Conservation (phyloP, 1,284 basidiomycete genomes). For the Apiotrichum veenhuisii region DNA sequence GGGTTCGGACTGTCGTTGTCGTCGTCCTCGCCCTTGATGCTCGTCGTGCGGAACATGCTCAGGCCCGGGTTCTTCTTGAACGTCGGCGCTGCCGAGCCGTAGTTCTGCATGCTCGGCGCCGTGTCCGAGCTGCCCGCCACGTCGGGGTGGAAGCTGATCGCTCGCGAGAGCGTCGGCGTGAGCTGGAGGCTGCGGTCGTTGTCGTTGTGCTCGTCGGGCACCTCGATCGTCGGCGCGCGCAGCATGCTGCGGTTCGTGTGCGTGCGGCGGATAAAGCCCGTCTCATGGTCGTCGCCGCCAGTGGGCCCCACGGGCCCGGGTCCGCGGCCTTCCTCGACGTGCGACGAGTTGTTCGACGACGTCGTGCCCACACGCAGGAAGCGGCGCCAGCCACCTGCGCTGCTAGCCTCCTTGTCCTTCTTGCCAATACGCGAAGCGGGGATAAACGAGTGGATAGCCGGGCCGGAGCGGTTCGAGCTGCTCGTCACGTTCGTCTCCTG, state of each 20-base stretch:
- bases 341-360: conserved; percentile 1
- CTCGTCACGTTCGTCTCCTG: not conserved
- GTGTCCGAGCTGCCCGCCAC: conserved; percentile 34
- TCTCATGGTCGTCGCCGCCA: not conserved
- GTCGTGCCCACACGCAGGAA: conserved; percentile 14
- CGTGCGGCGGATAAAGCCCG: conserved; percentile 6
- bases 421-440: conserved; percentile 9
- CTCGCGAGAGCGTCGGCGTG: conserved; percentile 23
- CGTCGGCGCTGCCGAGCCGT: conserved; percentile 35
- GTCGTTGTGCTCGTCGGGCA: not conserved
- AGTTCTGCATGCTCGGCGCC: conserved; percentile 37
- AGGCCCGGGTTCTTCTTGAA: conserved; percentile 41
- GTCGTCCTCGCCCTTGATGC: conserved; percentile 1
- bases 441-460: conserved; percentile 19
- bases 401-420: conserved; percentile 6
- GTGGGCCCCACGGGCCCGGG: no score
- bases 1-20: conserved; percentile 4
- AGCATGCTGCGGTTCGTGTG: not conserved
- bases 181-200: conserved; percentile 11
- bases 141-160: conserved; percentile 43
- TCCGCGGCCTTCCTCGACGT: conserved; percentile 14
- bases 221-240: not conserved
- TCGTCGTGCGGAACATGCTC: conserved; percentile 38
- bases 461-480: not conserved
- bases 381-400: conserved; percentile 12